phyloP scores from a whole-genome alignment of 129 eudicot species.

The Chrysanthemum seticuspe region DNA sequence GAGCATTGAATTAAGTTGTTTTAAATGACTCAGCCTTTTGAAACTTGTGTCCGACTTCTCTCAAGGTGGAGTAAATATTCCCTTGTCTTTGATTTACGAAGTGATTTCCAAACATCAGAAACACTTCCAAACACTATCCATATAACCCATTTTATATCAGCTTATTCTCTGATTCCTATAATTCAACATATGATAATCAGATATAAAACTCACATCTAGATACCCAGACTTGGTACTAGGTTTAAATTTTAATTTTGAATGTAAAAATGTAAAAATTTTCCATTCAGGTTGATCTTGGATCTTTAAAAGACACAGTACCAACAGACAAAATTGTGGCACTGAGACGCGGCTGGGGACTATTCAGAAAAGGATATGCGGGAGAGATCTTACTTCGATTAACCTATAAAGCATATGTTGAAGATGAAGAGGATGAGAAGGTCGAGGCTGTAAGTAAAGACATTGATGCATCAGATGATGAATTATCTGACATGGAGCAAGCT shows the following conservation, averaged over 20 bases:
- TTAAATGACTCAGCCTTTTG: too few relatives aligned
- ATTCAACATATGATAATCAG: too few relatives aligned
- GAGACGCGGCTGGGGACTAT: constrained; percentile 78
- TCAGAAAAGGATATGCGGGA: constrained; percentile 64
- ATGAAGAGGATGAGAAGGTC: constrained; percentile 80
- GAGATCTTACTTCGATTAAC: constrained; percentile 85
- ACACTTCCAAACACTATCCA: background rate
- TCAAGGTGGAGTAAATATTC: too few relatives aligned
- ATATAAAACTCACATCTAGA: background rate
- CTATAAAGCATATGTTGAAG: constrained; percentile 96
- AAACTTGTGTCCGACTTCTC: too few relatives aligned
- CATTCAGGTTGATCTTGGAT: constrained; percentile 77
- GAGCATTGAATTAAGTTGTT: background rate
- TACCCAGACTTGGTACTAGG: background rate
- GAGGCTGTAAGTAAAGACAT: constrained; percentile 25
- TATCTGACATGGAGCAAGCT: constrained; percentile 55
- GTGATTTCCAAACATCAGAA: background rate
- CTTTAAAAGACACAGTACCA: constrained; percentile 92
- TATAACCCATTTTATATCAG: background rate
- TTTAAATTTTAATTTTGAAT: background rate
- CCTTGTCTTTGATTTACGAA: too few relatives aligned
- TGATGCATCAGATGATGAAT: constrained; percentile 68
- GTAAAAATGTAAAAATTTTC: background rate
- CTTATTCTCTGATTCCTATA: background rate
- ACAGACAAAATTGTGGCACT: constrained; percentile 79